A percentile compares a stretch with the other conserved stretches of the same genome.
These are phyloP conservation scores for Neurospora sp. DNA, from an alignment of 495 filamentous ascomycete species.

Conservation along the genomic window DNA sequence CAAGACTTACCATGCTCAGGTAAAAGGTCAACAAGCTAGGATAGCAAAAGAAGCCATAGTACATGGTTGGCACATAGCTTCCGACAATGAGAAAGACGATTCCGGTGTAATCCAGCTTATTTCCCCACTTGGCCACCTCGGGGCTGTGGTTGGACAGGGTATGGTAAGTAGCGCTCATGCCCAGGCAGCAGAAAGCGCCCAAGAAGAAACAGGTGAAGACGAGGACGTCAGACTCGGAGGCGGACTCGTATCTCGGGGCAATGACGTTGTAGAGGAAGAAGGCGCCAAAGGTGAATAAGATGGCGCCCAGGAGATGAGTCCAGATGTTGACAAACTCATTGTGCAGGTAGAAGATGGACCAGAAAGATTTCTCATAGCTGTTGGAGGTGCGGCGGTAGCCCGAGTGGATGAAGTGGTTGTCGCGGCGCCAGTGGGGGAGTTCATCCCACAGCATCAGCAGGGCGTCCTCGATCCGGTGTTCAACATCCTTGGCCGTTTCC, in stretches of 20 bases:
- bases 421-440: constrained; percentile 33
- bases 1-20: constrained; percentile 54
- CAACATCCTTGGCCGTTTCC: constrained; percentile 13
- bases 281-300: constrained; percentile 34
- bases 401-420: constrained; percentile 33
- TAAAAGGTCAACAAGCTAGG: constrained; percentile 54
- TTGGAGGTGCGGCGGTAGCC: constrained; percentile 34
- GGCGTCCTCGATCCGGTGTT: constrained; percentile 16
- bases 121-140: constrained; percentile 35
- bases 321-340: constrained; percentile 97
- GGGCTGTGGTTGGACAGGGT: constrained; percentile 33
- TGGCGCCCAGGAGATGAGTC: constrained; percentile 64
- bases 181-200: constrained; percentile 65
- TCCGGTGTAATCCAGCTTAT: constrained; percentile 76
- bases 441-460: constrained; percentile 33
- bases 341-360: constrained; percentile 37
- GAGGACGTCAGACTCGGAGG: constrained; percentile 52
- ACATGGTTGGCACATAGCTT: constrained; percentile 75
- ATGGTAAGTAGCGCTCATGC: constrained; percentile 70
- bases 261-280: constrained; percentile 29
- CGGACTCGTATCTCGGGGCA: constrained; percentile 56
- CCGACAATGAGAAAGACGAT: constrained; percentile 86
- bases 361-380: constrained; percentile 26
- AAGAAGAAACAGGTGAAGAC: constrained; percentile 72
- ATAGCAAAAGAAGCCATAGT: constrained; percentile 73